Conservation (phyloP, 192 early-diverging fungal genomes). For the Coemansia sp. region DNA sequence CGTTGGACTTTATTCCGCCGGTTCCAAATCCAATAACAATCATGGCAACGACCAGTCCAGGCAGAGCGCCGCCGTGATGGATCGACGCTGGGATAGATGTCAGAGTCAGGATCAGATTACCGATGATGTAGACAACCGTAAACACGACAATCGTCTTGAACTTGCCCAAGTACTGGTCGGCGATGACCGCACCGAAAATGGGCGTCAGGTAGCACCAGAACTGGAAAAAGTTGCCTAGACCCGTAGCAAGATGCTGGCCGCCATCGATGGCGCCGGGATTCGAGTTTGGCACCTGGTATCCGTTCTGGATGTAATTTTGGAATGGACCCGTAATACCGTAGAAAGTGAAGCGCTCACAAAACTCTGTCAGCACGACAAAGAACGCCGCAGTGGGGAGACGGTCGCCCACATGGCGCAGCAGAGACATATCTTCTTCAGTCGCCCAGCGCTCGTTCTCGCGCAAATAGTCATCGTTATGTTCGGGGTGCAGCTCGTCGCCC, state of each 20-base stretch:
- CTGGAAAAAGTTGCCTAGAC: constrained; percentile 62
- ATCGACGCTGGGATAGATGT: constrained; percentile 66
- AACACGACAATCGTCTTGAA: constrained; percentile 73
- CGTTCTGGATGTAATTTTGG: constrained; percentile 64
- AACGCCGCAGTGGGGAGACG: constrained; percentile 56
- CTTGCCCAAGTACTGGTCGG: constrained; percentile 75
- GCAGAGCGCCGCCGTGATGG: constrained; percentile 57
- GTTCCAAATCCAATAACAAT: constrained; percentile 75
- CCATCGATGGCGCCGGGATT: constrained; percentile 56
- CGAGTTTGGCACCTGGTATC: constrained; percentile 45
- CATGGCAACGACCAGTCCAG: constrained; percentile 68
- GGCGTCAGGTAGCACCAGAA: constrained; percentile 66
- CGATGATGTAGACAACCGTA: constrained; percentile 63
- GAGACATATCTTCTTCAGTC: constrained; percentile 60
- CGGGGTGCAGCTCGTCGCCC: constrained; percentile 31
- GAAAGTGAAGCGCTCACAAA: constrained; percentile 64
- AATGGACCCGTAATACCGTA: constrained; percentile 62
- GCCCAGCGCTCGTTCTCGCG: constrained; percentile 53
- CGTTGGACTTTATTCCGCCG: constrained; percentile 79
- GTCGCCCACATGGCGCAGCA: constrained; percentile 60
- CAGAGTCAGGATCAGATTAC: constrained; percentile 61
- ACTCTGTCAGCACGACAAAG: constrained; percentile 62
- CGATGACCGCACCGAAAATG: constrained; percentile 62
- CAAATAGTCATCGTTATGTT: constrained; percentile 38
- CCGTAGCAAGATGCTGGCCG: constrained; percentile 59